Conservation (phyloP, 2,329 filamentous ascomycete genomes). For the Microsporum audouinii region DNA sequence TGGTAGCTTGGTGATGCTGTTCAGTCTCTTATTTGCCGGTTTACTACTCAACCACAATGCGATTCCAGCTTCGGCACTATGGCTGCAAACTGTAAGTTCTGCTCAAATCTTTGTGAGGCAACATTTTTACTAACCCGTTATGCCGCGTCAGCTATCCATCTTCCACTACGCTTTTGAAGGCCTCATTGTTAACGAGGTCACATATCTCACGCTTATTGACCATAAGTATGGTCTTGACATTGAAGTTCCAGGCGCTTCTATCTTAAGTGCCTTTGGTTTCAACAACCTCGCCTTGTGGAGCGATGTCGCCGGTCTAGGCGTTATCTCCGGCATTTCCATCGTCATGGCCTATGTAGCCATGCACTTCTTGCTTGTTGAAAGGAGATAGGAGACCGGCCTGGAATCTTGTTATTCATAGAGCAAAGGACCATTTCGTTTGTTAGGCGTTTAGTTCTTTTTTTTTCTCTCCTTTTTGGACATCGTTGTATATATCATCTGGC, state of each 20-base stretch:
- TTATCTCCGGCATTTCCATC: conserved; percentile 75
- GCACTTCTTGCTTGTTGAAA: conserved; percentile 88
- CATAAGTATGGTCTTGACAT: conserved; percentile 95
- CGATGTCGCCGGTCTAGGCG: conserved; percentile 68
- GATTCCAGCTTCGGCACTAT: conserved; percentile 72
- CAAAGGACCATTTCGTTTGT: background rate
- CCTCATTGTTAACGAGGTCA: conserved; percentile 92
- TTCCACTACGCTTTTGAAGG: conserved; percentile 98
- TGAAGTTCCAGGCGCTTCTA: conserved; percentile 85
- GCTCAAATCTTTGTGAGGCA: background rate
- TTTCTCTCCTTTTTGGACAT: background rate
- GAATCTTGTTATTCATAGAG: background rate
- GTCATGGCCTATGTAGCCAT: conserved; percentile 82
- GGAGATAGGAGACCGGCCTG: conserved; percentile 41
- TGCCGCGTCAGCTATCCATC: conserved; percentile 57
- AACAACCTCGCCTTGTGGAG: conserved; percentile 74
- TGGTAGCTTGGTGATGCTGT: conserved; percentile 92
- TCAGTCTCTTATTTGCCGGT: conserved; percentile 87
- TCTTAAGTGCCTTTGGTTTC: conserved; percentile 90
- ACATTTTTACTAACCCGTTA: conserved; percentile 19
- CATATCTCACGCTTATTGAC: conserved; percentile 77
- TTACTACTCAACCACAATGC: conserved; percentile 89
- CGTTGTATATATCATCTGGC: background rate
- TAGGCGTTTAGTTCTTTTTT: background rate
- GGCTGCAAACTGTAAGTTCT: conserved; percentile 65